phyloP scores from a whole-genome alignment of 176 grass and related monocot species.

The Aechmea fasciata region DNA sequence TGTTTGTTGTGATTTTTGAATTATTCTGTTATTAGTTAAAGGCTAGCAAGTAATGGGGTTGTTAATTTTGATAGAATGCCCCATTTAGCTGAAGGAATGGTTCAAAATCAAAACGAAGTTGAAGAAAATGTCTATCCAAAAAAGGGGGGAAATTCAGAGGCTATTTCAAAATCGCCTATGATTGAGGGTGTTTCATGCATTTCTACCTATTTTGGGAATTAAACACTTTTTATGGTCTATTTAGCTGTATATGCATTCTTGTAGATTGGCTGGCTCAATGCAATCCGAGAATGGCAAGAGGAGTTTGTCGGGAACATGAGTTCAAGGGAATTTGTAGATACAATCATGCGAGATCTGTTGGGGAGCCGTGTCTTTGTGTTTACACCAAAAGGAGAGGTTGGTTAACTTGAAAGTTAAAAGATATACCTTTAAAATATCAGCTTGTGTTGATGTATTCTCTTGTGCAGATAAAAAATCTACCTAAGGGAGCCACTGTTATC shows the following conservation, averaged over 20 bases:
- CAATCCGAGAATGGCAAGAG: constrained; percentile 98
- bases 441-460: not conserved
- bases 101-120: no score
- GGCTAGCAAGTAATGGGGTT: no score
- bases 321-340: constrained; percentile 95
- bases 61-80: no score
- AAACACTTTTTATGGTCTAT: not conserved
- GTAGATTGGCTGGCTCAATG: constrained; percentile 99
- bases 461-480: constrained; percentile 85
- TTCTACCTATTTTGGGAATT: not conserved
- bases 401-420: not conserved
- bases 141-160: no score
- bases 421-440: not conserved
- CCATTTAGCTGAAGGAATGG: no score
- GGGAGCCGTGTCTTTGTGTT: constrained; percentile 96
- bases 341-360: constrained; percentile 78
- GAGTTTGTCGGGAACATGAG: constrained; percentile 99
- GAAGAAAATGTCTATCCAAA: no score
- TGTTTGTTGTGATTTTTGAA: no score
- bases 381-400: constrained; percentile 87
- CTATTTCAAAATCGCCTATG: no score
- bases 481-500: constrained; percentile 87
- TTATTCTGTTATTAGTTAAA: no score
- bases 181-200: not conserved
- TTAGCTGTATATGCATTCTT: constrained; percentile 1